Evolutionary conservation across 2,329 filamentous ascomycete species (phyloP), one percentile per base, ranked within the genome.

Genomic region (Juglanconis juglandina): DNA sequence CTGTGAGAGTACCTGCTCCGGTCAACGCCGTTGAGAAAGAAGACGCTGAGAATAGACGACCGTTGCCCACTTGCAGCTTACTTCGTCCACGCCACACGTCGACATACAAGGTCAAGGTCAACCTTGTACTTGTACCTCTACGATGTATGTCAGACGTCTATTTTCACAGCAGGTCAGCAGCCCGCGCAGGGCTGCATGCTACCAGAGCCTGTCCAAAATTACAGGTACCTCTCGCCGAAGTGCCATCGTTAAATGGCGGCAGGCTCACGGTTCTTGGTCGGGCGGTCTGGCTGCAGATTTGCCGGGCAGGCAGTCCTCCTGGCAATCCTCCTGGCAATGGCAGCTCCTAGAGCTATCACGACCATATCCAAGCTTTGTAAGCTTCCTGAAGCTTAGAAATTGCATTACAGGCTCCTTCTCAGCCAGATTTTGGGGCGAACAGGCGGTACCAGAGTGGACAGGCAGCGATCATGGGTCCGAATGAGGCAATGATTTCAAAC

Each of bases 141-240:
- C 56, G 53, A 61, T 50, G 60, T 59, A 46, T 61, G 61, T 63
- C 61, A 63, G 61, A 63, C 58, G 58, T 55, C 53, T 60, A 57
- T 46, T 41, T 57, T 48, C 58, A 41, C 48, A 60, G 55, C 59
- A 60, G 49, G 59, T 54, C 44, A 50, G 58, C 51, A 59, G 46
- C 58, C 54, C 37, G 37, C 56, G 55, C 55, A 57, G 55, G 55
- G 55, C 55, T 57, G 55, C 55, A 50, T 57, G 33, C 14, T 2
- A 13, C n/a, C 50, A 13, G 47, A 4, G 32, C 35, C 46, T 51
- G 47, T 51, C 50, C 13, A 7, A 37, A 35, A 14, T 24, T 11
- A 24, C 33, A 24, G 39, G 46, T 44, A 42, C 39, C 13, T 57
- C 44, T 39, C 8, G 37, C 11, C 37, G 37, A 7, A 7, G 8